Evolutionary conservation across 495 filamentous ascomycete genomes (phyloP).

Genomic region (Thermothielavioides terrestris): DNA sequence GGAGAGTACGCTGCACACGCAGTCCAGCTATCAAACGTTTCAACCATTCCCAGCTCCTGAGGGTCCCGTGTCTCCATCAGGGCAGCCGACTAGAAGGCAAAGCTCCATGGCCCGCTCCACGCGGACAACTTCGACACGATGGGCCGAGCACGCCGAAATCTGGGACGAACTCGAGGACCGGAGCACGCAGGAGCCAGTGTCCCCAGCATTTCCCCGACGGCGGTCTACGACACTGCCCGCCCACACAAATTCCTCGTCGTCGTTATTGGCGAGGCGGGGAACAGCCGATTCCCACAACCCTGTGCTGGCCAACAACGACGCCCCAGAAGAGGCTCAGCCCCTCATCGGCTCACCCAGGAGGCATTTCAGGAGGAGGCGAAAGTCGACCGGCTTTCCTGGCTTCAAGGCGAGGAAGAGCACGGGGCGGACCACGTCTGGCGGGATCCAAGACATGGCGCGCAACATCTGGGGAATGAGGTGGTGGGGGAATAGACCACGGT

Average conservation of each 20-base stretch:
- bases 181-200: slow-evolving; percentile 30
- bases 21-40: slow-evolving; percentile 39
- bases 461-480: slow-evolving; percentile 34
- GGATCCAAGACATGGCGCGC: slow-evolving; percentile 31
- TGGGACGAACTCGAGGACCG: slow-evolving; percentile 60
- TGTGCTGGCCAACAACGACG: slow-evolving; percentile 7
- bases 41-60: slow-evolving; percentile 12
- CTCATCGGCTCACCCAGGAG: slow-evolving; percentile 20
- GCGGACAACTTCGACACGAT: slow-evolving; percentile 31
- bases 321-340: slow-evolving; percentile 7
- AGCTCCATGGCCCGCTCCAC: slow-evolving; percentile 20
- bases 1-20: slow-evolving; percentile 24
- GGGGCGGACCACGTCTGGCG: slow-evolving; percentile 22
- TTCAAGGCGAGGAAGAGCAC: slow-evolving; percentile 36
- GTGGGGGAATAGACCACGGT: slow-evolving; percentile 23
- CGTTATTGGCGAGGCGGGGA: slow-evolving; percentile 20
- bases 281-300: slow-evolving; percentile 23
- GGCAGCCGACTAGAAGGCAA: slow-evolving; percentile 13
- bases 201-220: slow-evolving; percentile 19
- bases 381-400: slow-evolving; percentile 46
- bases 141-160: slow-evolving; percentile 54
- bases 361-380: slow-evolving; percentile 34
- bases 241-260: slow-evolving; percentile 17
- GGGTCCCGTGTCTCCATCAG: not conserved
- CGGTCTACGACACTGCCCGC: slow-evolving; percentile 33